Conservation (phyloP, 2,329 filamentous ascomycete species). For the Penicillium polonicum region DNA sequence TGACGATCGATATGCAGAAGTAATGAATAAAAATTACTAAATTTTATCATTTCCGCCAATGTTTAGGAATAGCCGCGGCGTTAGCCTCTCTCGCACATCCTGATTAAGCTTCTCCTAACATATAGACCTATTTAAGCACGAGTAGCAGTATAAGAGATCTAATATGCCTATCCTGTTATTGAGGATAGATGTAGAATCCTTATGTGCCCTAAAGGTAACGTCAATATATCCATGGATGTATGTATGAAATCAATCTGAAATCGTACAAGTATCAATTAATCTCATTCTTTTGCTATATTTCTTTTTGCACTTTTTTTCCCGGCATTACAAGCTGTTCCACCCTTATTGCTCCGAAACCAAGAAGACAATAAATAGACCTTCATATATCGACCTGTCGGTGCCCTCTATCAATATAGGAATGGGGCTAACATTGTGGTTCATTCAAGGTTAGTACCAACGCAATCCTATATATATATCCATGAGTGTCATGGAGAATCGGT, state of each 20-base stretch:
- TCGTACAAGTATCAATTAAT: neutral
- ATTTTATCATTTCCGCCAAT: neutral
- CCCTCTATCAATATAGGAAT: neutral
- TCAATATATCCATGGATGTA: neutral
- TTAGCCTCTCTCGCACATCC: neutral
- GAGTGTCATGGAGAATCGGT: too few relatives aligned
- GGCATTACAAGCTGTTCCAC: too few relatives aligned
- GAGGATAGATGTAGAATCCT: neutral
- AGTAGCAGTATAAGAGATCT: neutral
- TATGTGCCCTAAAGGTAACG: neutral
- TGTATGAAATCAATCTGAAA: too few relatives aligned
- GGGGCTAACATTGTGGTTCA: neutral
- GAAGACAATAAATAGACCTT: neutral
- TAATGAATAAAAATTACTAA: slow-evolving; percentile 5
- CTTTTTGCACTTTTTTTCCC: neutral
- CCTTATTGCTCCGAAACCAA: neutral
- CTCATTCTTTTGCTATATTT: neutral
- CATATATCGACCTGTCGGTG: too few relatives aligned
- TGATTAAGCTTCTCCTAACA: neutral
- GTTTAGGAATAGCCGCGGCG: neutral
- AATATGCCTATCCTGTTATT: neutral
- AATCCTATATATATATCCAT: neutral
- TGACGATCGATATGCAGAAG: slow-evolving; percentile 20
- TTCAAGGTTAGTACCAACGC: neutral
- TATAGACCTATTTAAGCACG: neutral